phyloP scores from a whole-genome alignment of 495 filamentous ascomycete genomes.

The Parathielavia hyrcaniae region DNA sequence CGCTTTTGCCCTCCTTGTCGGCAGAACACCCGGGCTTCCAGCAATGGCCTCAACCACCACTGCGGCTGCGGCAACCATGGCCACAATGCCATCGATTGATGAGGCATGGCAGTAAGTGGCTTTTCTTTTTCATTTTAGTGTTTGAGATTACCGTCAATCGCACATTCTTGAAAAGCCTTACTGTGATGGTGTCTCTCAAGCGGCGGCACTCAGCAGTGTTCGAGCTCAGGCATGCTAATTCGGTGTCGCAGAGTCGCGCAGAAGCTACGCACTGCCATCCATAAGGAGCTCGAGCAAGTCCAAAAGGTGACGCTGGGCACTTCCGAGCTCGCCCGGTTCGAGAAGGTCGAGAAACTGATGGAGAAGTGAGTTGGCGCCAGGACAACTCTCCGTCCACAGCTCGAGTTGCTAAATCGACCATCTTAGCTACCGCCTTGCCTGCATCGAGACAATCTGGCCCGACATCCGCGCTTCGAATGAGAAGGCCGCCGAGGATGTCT shows the following conservation, averaged over 20 bases:
- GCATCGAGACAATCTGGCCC: constrained; percentile 63
- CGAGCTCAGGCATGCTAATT: constrained; percentile 16
- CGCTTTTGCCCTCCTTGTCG: not conserved
- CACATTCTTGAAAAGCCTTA: not conserved
- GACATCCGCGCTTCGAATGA: constrained; percentile 64
- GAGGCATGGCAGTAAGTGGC: constrained; percentile 28
- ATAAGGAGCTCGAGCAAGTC: constrained; percentile 39
- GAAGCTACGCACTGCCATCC: constrained; percentile 22
- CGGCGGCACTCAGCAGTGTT: not conserved
- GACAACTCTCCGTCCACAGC: constrained; percentile 15
- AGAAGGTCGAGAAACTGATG: constrained; percentile 52
- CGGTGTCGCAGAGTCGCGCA: constrained; percentile 22
- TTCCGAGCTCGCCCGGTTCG: constrained; percentile 48
- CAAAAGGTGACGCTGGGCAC: constrained; percentile 41
- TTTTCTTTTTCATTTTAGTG: not conserved
- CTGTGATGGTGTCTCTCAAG: not conserved
- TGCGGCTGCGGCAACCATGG: constrained; percentile 3
- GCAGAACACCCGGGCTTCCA: not conserved
- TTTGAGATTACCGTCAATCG: not conserved
- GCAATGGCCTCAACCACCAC: constrained; percentile 20
- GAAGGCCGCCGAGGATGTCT: constrained; percentile 56
- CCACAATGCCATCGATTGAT: constrained; percentile 16
- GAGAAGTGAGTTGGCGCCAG: constrained; percentile 46
- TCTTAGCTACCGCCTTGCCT: constrained; percentile 60
- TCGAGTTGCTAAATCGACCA: constrained; percentile 29